Evolutionary conservation across 1,284 basidiomycete genomes (phyloP).

Genomic region (Trichosporon coremiiforme): DNA sequence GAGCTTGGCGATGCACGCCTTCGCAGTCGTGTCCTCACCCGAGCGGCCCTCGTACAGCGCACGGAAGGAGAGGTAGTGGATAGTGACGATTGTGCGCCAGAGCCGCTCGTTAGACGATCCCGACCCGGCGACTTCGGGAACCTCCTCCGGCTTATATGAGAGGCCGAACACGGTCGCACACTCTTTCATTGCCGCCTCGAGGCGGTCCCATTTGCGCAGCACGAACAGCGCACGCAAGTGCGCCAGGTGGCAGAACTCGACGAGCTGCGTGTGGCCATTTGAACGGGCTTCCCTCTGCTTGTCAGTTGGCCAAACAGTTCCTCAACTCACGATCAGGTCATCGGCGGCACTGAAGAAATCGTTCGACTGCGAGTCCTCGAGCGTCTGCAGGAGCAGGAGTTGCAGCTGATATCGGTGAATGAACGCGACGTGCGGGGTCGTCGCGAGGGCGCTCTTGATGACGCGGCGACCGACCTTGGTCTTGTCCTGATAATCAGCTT

Average conservation of each 20-base stretch:
- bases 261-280: constrained; percentile 33
- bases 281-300: constrained; percentile 32
- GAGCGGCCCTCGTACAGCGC: constrained; percentile 43
- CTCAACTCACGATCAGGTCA: constrained; percentile 37
- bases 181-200: constrained; percentile 31
- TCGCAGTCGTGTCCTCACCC: constrained; percentile 38
- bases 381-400: constrained; percentile 37
- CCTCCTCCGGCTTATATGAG: neutral
- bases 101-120: constrained; percentile 1
- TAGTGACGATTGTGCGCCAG: constrained; percentile 6
- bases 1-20: constrained; percentile 33
- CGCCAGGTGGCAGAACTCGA: constrained; percentile 37
- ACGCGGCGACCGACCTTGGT: constrained; percentile 36
- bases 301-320: constrained; percentile 19
- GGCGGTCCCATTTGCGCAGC: constrained; percentile 44
- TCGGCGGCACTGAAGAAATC: constrained; percentile 36
- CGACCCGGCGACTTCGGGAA: neutral
- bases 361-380: constrained; percentile 26
- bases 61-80: constrained; percentile 41
- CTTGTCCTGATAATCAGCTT: constrained; percentile 31
- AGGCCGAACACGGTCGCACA: constrained; percentile 25
- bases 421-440: constrained; percentile 23
- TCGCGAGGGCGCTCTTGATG: constrained; percentile 35
- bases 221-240: constrained; percentile 37
- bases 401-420: constrained; percentile 40